phyloP scores from a whole-genome alignment of 1,284 basidiomycete genomes.

The Neolentinus lepideus region DNA sequence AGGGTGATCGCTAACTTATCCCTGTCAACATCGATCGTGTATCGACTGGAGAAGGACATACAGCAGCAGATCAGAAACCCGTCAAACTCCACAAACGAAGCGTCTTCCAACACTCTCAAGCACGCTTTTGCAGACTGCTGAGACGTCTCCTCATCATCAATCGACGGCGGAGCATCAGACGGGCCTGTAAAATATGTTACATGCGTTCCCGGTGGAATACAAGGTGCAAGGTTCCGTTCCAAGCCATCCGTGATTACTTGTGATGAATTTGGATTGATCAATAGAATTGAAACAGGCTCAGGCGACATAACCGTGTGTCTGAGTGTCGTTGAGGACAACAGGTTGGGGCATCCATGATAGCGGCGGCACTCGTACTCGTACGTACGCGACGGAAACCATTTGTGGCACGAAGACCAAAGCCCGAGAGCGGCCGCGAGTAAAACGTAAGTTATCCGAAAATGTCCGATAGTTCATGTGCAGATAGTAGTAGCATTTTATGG shows the following conservation, averaged over 20 bases:
- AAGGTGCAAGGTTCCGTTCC: conserved; percentile 14
- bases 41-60: conserved; percentile 11
- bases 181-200: conserved; percentile 24
- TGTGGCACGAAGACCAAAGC: too few species aligned
- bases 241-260: conserved; percentile 25
- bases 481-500: too few species aligned
- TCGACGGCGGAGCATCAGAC: conserved; percentile 20
- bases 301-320: neutral
- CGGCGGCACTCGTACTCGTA: too few species aligned
- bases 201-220: neutral
- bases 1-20: conserved; percentile 30
- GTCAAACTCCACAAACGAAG: conserved; percentile 14
- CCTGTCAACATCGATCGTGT: neutral
- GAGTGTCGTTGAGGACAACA: neutral
- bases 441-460: too few species aligned
- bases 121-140: neutral
- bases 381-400: too few species aligned
- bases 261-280: conserved; percentile 30
- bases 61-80: conserved; percentile 32
- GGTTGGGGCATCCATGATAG: too few species aligned
- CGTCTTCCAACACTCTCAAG: neutral
- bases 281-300: conserved; percentile 10
- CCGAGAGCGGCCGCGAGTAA: too few species aligned
- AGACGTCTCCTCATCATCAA: conserved; percentile 15
- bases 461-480: too few species aligned